Base-by-base conservation (phyloP, 2,329 filamentous ascomycete species). In the Graphilbum ipis-grandicollis region DNA sequence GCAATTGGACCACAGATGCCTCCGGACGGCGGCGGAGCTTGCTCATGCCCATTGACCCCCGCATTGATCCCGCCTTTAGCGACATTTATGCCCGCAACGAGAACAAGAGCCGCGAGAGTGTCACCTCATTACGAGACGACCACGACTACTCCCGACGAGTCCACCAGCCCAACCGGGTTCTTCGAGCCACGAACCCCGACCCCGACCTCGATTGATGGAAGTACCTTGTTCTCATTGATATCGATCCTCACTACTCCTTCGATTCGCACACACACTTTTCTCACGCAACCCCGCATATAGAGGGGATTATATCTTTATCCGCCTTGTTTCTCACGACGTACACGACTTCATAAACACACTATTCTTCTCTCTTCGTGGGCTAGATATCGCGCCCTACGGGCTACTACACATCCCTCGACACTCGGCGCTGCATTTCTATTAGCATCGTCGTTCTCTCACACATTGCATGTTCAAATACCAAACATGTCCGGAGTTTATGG, bases 91-190 rank as follows among this genome's bases (percentile, higher is more conserved):
- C 58, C 31, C 60, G 66, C 15, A 56, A 56, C 32, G 58, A 60
- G 19, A 73, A 65, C 46, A 67, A 66, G 50, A 76, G 71, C 46
- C 65, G 65, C 42, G 72, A 77, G 50, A 77, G 71, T 48, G 56
- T 78, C 48, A 69, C 69, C 45, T 76, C 72, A 2, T 54, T 78
- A 5, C 67, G 67, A 39, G 73, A 78, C 48, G 70, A 77, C 42
- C 70, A 73, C 40, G 73, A 78, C 45, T 78, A 78, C 48, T 76
- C 72, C 29, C 59, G 73, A 43, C 60, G 63, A 44, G 71, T 77
- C 13, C 66, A 66, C 35, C 56, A 63, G 31, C 62, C 65, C 9
- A 40, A 43, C 6, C 58, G 66, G 47, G 68, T 76, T 8, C 58
- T 78, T n/a, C 62, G 72, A 44, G 71, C 71, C 9, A 71, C 61